Base-by-base conservation (phyloP, 1,139 yeast species). In the Suhomyces atakaporum region DNA sequence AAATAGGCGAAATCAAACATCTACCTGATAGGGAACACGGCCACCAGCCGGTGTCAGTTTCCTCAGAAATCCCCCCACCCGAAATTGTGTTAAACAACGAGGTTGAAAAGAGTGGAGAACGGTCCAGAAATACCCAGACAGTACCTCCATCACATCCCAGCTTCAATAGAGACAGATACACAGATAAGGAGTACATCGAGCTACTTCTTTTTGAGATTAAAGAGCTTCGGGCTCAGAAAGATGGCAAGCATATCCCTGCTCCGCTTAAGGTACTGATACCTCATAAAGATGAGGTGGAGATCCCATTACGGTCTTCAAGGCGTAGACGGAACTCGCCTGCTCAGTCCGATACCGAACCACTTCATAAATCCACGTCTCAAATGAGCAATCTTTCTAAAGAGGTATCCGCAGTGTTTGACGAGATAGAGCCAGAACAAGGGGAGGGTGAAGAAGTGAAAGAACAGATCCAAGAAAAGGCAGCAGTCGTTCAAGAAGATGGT, bases 101-200 rank as follows among this genome's bases (percentile, higher is more conserved):
- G 8, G 20, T 5, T 18, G 20, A 18, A 18, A 18, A 6, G 5
- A 18, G 7, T 18, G 20, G 20, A 5, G 20, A 5, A 18, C 5
- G 40, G 10, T 14, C 16, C 9, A 27, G 36, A 10, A 10, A 25
- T 11, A 35, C 34, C 15, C 42, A 34, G 26, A 13, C 23, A n/a
- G 9, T 41, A 11, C 42, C 69, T 6, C 73, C 73, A 4, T 67
- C 72, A 8, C 60, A 67, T 42, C 63, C 69, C 2, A 44, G 45
- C 13, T 68, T 69, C 42, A 70, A 69, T 45, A 47, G 73, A 27
- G 49, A 61, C 7, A 35, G 38, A 4, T 44, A 67, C 14, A 41
- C 63, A 2, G 69, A 62, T 42, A 43, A 43, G 8, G 66, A 68
- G 35, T 68, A 47, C 43, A 66, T 68, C 30, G 72, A 66, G 38